A percentile compares a stretch with the other conserved stretches of the same genome.
Conservation (phyloP, 2,329 filamentous ascomycete species). For the Neonectria sp. region DNA sequence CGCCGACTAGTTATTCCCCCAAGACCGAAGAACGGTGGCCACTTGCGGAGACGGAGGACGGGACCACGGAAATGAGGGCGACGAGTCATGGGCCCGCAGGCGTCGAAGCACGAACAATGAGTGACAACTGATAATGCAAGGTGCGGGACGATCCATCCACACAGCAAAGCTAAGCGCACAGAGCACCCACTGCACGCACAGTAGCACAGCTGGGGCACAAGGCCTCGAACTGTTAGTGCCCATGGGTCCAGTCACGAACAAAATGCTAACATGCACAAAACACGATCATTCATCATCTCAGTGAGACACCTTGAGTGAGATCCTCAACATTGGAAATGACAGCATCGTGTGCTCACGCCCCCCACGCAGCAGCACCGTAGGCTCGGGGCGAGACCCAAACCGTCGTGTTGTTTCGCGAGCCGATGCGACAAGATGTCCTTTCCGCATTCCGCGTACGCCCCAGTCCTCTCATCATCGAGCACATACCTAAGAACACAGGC, state of each 20-base stretch:
- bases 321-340: not conserved
- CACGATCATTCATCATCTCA: not conserved
- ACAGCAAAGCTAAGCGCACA: not conserved
- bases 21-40: slow-evolving; percentile 4
- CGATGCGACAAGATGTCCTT: not conserved
- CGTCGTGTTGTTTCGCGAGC: not conserved
- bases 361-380: not conserved
- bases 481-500: not conserved
- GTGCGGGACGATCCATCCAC: slow-evolving; percentile 4
- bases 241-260: slow-evolving; percentile 10
- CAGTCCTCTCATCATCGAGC: not conserved
- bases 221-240: slow-evolving; percentile 15
- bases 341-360: not conserved
- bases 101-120: not conserved
- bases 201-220: not conserved
- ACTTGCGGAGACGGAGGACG: slow-evolving; percentile 17
- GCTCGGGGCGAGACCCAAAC: not conserved
- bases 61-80: slow-evolving; percentile 27
- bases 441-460: slow-evolving; percentile 1
- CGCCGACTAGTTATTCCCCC: not conserved
- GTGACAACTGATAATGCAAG: not conserved
- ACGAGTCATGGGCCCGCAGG: slow-evolving; percentile 26
- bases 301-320: not conserved
- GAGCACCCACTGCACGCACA: not conserved
- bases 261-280: slow-evolving; percentile 26